Evolutionary conservation across 108 stramenopile genomes (phyloP).

Genomic region (Chaetoceros muelleri): DNA sequence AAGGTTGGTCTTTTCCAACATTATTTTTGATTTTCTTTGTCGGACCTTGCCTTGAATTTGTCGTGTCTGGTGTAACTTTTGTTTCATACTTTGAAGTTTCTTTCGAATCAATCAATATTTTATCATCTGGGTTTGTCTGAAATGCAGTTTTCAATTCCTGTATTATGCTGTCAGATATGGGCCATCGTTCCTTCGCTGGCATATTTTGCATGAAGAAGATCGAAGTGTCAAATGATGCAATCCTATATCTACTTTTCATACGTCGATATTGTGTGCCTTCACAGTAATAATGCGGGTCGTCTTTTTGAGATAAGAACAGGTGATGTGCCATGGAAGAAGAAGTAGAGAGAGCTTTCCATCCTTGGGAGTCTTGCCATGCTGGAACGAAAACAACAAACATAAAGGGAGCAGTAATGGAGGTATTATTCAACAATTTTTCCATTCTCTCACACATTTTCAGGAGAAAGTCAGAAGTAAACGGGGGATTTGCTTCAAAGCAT

Average conservation of each 20-base stretch:
- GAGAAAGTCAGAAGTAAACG: constrained; percentile 75
- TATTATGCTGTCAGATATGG: constrained; percentile 19
- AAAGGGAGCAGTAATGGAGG: constrained; percentile 29
- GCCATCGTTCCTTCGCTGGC: constrained; percentile 40
- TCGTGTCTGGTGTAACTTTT: background rate
- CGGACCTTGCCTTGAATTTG: background rate
- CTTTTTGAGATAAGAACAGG: constrained; percentile 37
- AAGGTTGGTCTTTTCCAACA: background rate
- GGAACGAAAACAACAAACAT: constrained; percentile 86
- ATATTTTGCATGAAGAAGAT: constrained; percentile 72
- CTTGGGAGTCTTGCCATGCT: constrained; percentile 69
- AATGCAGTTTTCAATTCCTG: constrained; percentile 34
- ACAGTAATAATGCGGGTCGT: constrained; percentile 54
- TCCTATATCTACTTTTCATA: constrained; percentile 37
- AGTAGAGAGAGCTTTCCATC: constrained; percentile 54
- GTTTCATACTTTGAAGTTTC: background rate
- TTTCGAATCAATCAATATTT: background rate
- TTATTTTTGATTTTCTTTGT: background rate
- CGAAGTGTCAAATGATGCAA: constrained; percentile 76
- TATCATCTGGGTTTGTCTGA: background rate
- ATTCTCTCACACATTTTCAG: constrained; percentile 47
- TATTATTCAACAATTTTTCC: constrained; percentile 15
- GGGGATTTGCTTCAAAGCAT: constrained; percentile 83
- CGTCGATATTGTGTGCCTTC: constrained; percentile 77
- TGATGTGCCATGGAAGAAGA: constrained; percentile 41